Conservation (phyloP, 2,329 filamentous ascomycete species). For the Didymosphaeria variabile region DNA sequence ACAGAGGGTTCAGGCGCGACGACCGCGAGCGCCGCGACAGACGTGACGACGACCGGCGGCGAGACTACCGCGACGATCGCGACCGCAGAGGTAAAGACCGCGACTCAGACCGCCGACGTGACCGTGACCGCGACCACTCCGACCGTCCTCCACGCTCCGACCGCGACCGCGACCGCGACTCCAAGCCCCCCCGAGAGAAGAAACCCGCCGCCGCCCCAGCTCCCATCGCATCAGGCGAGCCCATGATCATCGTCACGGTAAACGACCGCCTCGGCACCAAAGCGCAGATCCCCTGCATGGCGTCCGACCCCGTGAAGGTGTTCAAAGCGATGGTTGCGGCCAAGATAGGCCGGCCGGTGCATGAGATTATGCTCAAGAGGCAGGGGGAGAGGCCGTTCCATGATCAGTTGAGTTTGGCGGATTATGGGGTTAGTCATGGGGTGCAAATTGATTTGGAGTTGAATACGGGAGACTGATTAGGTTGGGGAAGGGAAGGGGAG, state of each 20-base stretch:
- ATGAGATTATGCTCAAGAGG: slow-evolving; percentile 90
- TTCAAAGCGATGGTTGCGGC: slow-evolving; percentile 94
- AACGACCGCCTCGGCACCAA: slow-evolving; percentile 98
- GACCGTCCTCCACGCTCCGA: slow-evolving; percentile 38
- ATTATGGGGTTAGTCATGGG: slow-evolving; percentile 94
- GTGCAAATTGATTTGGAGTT: slow-evolving; percentile 66
- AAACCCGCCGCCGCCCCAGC: slow-evolving; percentile 40
- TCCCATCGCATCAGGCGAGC: slow-evolving; percentile 59
- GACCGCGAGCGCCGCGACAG: slow-evolving; percentile 27
- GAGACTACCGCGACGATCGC: slow-evolving; percentile 47
- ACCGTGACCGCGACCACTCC: neutral
- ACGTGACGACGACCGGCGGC: slow-evolving; percentile 17
- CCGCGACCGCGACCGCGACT: slow-evolving; percentile 49
- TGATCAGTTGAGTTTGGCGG: slow-evolving; percentile 84
- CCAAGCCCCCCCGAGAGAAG: slow-evolving; percentile 42
- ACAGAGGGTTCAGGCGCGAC: slow-evolving; percentile 42
- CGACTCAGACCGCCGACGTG: slow-evolving; percentile 18
- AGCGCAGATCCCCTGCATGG: slow-evolving; percentile 87
- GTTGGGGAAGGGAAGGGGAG: neutral
- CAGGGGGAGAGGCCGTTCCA: slow-evolving; percentile 95
- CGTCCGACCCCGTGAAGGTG: slow-evolving; percentile 81
- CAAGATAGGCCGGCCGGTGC: slow-evolving; percentile 85
- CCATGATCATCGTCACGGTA: slow-evolving; percentile 93
- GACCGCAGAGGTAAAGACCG: slow-evolving; percentile 24
- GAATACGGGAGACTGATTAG: slow-evolving; percentile 44